Conservation (phyloP, 768 basidiomycete species). For the Suillus sp. region DNA sequence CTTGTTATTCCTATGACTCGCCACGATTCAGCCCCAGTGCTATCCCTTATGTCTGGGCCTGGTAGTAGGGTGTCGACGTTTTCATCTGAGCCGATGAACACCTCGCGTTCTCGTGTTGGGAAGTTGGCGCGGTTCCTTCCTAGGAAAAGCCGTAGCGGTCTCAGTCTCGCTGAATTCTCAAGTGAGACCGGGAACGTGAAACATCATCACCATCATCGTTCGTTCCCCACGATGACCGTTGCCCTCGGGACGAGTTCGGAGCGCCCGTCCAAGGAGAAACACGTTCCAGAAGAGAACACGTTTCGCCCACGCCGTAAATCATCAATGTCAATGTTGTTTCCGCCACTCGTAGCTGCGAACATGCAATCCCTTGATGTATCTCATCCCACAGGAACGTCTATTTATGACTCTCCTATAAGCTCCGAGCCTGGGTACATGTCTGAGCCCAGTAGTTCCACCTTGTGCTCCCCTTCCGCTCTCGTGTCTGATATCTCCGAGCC, state of each 20-base stretch:
- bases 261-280: constrained; percentile 28
- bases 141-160: constrained; percentile 35
- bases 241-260: constrained; percentile 12
- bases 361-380: constrained; percentile 36
- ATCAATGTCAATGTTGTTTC: constrained; percentile 34
- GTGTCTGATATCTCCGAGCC: constrained; percentile 6
- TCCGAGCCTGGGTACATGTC: constrained; percentile 27
- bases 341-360: constrained; percentile 29
- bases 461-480: constrained; percentile 20
- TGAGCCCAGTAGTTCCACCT: constrained; percentile 13
- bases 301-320: constrained; percentile 40
- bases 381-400: constrained; percentile 24
- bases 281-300: constrained; percentile 33
- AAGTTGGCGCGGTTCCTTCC: constrained; percentile 34
- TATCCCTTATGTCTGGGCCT: constrained; percentile 28
- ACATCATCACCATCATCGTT: constrained; percentile 26
- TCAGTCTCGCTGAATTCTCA: constrained; percentile 28
- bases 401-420: constrained; percentile 33
- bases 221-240: constrained; percentile 27
- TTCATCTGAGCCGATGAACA: constrained; percentile 21
- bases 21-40: constrained; percentile 10
- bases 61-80: constrained; percentile 22
- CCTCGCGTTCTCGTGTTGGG: constrained; percentile 16
- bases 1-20: constrained; percentile 13
- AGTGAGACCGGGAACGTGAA: constrained; percentile 28